Evolutionary conservation across 441 rosid species (phyloP).

Genomic region (Pelargonium cotyledonis): DNA sequence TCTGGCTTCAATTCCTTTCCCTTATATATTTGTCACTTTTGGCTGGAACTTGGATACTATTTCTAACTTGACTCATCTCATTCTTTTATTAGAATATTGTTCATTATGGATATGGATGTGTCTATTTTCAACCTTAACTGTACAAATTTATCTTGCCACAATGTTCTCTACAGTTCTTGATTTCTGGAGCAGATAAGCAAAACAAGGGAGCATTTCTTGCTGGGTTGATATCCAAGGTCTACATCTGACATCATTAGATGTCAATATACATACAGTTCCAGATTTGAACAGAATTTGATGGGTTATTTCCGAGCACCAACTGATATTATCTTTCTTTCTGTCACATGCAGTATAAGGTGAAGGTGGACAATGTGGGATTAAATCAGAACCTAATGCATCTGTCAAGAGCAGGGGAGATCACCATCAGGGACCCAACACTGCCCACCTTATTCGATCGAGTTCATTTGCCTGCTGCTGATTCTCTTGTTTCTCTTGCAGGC

Average conservation of each 20-base stretch:
- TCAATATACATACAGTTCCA: background rate
- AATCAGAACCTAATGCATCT: background rate
- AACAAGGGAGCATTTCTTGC: constrained; percentile 12
- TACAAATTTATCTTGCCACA: background rate
- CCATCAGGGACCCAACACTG: constrained; percentile 3
- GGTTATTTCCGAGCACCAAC: background rate
- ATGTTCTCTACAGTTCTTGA: constrained; percentile 5
- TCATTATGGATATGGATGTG: background rate
- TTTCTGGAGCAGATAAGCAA: constrained; percentile 7
- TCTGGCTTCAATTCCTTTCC: background rate
- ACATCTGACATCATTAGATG: background rate
- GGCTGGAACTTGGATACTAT: background rate
- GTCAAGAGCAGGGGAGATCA: constrained; percentile 7
- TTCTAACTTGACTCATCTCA: background rate
- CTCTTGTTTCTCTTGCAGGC: background rate
- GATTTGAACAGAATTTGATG: background rate
- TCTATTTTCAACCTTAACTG: background rate
- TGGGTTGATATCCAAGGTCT: constrained; percentile 10
- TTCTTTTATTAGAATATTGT: background rate
- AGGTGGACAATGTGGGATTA: constrained; percentile 9
- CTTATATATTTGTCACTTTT: background rate
- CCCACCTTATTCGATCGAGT: constrained; percentile 3
- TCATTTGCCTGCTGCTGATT: background rate
- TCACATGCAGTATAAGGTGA: constrained; percentile 3
- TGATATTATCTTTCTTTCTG: background rate